Evolutionary conservation across 495 filamentous ascomycete genomes (phyloP), one percentile per base, ranked within the genome.

Genomic region (Tuber melanosporum): DNA sequence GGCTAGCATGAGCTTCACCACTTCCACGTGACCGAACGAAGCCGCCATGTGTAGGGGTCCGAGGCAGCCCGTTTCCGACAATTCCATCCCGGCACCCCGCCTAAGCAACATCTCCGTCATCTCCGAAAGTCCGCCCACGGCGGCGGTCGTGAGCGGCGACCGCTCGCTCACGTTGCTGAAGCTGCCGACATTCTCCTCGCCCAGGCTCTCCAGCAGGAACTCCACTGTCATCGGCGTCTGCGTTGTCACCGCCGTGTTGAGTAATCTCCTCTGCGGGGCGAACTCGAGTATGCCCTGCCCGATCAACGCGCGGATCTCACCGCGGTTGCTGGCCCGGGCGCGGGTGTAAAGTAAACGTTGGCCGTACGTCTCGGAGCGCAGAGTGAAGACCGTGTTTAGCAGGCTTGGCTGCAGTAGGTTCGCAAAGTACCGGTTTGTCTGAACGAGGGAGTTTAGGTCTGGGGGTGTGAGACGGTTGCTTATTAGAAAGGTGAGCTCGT

Each of bases 401-500:
- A 66, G 57, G 12, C 9, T 32, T 17, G n/a, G 57, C 57, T 32
- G 57, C 6, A 80, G 73, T 71, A 80, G 75, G 20, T 52, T 47
- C 32, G 78, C 45, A 49, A 80, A 78, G 32, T 80, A 71, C 3
- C 32, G 70, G 49, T 71, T 80, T 32, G 78, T 76, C 75, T 72
- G 73, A 2, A 80, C 26, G 71, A 80, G 79, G 12, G 78, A 80
- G 62, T 79, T 80, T 17, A 80, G 73, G 17, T 80, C 78, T 1
- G 77, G 78, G 14, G 79, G 73, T 17, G 26, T 62, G 12, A 80
- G 77, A 36, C 73, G 46, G 36, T 76, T n/a, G 52, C 77, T 74
- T 22, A 80, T 80, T n/a, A 80, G 49, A 46, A 80, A 74, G 71
- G 79, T 74, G 26, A 80, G 77, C 41, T 80, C 78, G 77, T 80